Conservation (phyloP, 495 filamentous ascomycete species). For the Parathielavia appendiculata region DNA sequence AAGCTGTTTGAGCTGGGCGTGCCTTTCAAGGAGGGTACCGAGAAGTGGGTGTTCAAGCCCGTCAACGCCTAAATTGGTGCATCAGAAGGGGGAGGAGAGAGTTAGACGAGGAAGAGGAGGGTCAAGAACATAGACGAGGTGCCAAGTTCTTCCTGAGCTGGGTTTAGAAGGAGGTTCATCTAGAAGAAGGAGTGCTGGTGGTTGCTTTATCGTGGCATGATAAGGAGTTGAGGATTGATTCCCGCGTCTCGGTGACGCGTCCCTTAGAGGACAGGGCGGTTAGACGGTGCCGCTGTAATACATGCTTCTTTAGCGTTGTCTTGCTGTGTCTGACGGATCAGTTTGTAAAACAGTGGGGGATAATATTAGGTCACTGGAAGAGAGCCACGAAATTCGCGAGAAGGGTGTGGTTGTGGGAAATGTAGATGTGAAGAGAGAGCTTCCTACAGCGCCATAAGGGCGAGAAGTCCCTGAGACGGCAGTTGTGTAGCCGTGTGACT, state of each 20-base stretch:
- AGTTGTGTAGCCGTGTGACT: not conserved
- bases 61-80: constrained; percentile 21
- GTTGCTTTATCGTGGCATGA: not conserved
- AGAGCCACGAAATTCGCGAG: not conserved
- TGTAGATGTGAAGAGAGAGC: not conserved
- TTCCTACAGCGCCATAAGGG: not conserved
- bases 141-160: not conserved
- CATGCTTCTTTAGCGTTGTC: constrained; percentile 16
- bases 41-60: constrained; percentile 72
- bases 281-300: constrained; percentile 8
- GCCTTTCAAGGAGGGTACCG: constrained; percentile 65
- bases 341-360: constrained; percentile 11
- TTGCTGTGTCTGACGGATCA: constrained; percentile 4
- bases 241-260: not conserved
- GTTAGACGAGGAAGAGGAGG: too few species aligned
- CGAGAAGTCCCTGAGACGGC: not conserved
- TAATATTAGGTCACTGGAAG: constrained; percentile 3
- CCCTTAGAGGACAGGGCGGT: constrained; percentile 1
- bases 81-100: not conserved
- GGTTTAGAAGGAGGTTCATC: not conserved
- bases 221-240: not conserved
- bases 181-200: not conserved
- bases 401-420: not conserved
- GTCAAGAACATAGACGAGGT: not conserved
- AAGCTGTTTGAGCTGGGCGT: constrained; percentile 95